Percentiles rank a stretch among this genome's conserved stretches.
phyloP scores from a whole-genome alignment of 2,329 filamentous ascomycete species.

The Monosporascus sp. region DNA sequence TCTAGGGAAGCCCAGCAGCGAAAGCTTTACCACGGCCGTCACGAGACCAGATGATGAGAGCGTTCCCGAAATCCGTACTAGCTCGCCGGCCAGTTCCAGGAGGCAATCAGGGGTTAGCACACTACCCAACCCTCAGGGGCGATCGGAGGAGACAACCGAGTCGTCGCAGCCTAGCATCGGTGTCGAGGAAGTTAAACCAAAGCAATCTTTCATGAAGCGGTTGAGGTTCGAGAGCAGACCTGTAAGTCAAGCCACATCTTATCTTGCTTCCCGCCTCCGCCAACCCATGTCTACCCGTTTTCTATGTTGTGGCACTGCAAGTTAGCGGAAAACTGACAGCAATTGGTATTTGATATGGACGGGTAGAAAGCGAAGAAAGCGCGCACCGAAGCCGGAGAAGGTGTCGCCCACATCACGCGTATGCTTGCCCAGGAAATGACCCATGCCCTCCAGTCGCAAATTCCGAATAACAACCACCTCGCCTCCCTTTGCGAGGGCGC shows the following conservation, averaged over 20 bases:
- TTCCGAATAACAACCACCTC: slow-evolving; percentile 9
- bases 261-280: background rate
- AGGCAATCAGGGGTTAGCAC: background rate
- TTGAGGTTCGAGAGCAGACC: slow-evolving; percentile 7
- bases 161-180: background rate
- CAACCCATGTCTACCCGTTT: background rate
- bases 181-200: slow-evolving; percentile 4
- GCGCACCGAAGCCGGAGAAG: background rate
- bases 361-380: background rate
- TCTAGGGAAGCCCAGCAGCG: background rate
- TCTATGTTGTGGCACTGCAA: background rate
- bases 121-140: background rate
- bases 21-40: background rate
- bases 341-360: background rate
- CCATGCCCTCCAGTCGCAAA: background rate
- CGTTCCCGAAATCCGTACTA: background rate
- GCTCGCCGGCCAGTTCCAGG: background rate
- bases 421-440: background rate
- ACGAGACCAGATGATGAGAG: background rate
- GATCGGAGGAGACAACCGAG: background rate
- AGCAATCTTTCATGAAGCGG: slow-evolving; percentile 11
- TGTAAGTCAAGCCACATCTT: slow-evolving; percentile 2
- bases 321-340: background rate
- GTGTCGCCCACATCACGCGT: background rate
- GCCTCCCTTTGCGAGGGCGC: slow-evolving; percentile 29